Base-by-base conservation (phyloP, 2,329 filamentous ascomycete species). In the Incumbomyces delicatus region DNA sequence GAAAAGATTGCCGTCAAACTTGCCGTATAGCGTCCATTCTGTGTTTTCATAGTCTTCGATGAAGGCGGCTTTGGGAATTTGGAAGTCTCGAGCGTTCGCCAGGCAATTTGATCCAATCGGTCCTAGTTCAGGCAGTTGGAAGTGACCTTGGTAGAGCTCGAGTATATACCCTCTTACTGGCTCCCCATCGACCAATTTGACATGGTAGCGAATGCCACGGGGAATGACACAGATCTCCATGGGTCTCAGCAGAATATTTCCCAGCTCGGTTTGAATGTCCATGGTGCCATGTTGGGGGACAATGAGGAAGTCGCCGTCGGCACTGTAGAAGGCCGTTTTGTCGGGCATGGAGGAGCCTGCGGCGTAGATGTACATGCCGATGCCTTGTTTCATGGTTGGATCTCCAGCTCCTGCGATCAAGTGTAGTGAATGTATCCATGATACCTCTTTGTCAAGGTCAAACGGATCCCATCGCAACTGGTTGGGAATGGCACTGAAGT, bases 391-490 rank as follows among this genome's bases (percentile, higher is more conserved):
- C 63, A 83, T 74, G 0, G 82, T 83, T 0, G 86, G 81, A 57
- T 92, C 84, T 13, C 88, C 88, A 0, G 86, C 79, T 2, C 86
- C 86, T 1, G 85, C 86, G 10, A 94, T 73, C 16, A 89, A 72
- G 50, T 83, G 79, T 53, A 90, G 66, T 47, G 75, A 75, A 57
- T 82, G 76, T 17, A 83, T 77, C 79, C 80, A 85, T 57, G 83
- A 79, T 2, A 78, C 78, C 61, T 83, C 73, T 37, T 54, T 52
- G 52, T 86, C 80, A 41, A 88, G 70, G 56, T 87, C 81, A 60
- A 87, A 87, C 2, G 80, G 81, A 54, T 85, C 80, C 86, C 86
- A 92, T 54, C 85, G 77, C 27, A 90, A 71, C 64, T 90, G 85
- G 60, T 89, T 88, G 3, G 86, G 86, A 42, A 88, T 83, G 57